These are phyloP conservation scores for Aureobasidium sp. DNA, from an alignment of 2,329 filamentous ascomycete genomes.

Conservation along the genomic window DNA sequence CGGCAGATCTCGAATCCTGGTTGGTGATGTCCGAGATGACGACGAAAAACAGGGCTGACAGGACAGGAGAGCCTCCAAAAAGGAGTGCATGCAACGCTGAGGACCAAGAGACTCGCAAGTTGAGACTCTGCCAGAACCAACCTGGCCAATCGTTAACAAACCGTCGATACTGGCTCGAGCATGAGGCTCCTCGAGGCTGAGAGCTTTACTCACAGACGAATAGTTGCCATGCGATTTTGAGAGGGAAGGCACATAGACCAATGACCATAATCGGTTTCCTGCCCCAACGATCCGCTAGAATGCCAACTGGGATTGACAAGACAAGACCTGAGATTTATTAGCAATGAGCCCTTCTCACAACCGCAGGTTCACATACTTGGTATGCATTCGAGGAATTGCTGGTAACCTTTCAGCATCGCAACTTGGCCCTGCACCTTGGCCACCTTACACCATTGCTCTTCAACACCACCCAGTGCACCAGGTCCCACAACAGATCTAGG, in stretches of 20 bases:
- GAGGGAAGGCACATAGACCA: conserved; percentile 22
- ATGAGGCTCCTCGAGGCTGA: background rate
- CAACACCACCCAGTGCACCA: conserved; percentile 27
- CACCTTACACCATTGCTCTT: conserved; percentile 44
- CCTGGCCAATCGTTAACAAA: conserved; percentile 14
- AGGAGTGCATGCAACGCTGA: conserved; percentile 26
- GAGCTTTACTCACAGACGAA: conserved; percentile 23
- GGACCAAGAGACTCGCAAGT: conserved; percentile 28
- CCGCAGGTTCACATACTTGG: conserved; percentile 32
- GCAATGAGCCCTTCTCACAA: conserved; percentile 12
- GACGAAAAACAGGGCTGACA: conserved; percentile 25
- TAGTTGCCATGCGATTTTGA: conserved; percentile 25
- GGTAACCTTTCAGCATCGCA: conserved; percentile 47
- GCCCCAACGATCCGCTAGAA: conserved; percentile 30
- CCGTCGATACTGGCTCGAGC: no score
- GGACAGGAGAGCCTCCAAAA: conserved; percentile 24
- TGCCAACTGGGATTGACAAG: conserved; percentile 31
- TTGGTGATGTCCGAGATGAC: conserved; percentile 28
- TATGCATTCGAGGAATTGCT: conserved; percentile 40
- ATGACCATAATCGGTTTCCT: conserved; percentile 28
- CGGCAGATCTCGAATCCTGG: conserved; percentile 22
- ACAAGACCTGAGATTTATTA: conserved; percentile 20
- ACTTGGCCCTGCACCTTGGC: conserved; percentile 45
- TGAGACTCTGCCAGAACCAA: conserved; percentile 30
- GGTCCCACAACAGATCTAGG: conserved; percentile 24